Evolutionary conservation across 1,284 basidiomycete genomes (phyloP), one percentile per base, ranked within the genome.

Genomic region (Rhodotorula sp.): DNA sequence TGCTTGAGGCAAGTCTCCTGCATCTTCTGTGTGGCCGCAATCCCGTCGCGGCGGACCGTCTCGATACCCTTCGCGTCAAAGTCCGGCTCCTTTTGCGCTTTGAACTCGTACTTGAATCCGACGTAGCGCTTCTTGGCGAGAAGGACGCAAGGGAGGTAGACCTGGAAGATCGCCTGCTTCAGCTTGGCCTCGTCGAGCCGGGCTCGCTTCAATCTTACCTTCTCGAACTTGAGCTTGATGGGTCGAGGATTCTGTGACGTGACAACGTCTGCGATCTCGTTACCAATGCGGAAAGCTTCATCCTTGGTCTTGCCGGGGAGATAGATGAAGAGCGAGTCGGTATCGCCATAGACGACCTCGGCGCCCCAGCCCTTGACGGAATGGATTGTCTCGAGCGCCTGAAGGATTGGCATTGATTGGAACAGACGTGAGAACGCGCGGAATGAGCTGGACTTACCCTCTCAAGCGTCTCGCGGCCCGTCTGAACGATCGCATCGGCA

Each of bases 21-120:
- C 86, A 96, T 92, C 81, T 94, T 95, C 76, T 87, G 86, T 77
- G 92, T 90, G 0, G 92, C 94, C 2, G 87, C 85, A 53, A 94
- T 87, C 10, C 92, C 92, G 78, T 99, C 96, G 62, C 95, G 84
- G 8, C 96, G 85, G 30, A 99, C 90, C 0, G 94, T 97, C 81
- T 99, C 96, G 68, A 99, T 97, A 0, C 95, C 96, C 80, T 99
- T 98, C 8, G 94, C 96, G 76, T 99, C 95, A 76, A 99, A 97
- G 0, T 82, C 84, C 0, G 94, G 91, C 62, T 90, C 88, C 2
- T 74, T 79, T 24, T 96, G 91, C 72, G 92, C 89, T 0, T 88
- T 85, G 64, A 83, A 85, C 80, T 99, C 96, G 76, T 90, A 97
- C 80, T 94, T 96, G 83, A 91, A 94, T 3, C 95, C 95, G 15